Evolutionary conservation across 306 rosid species (phyloP).

Genomic region (Rosa multiflora): DNA sequence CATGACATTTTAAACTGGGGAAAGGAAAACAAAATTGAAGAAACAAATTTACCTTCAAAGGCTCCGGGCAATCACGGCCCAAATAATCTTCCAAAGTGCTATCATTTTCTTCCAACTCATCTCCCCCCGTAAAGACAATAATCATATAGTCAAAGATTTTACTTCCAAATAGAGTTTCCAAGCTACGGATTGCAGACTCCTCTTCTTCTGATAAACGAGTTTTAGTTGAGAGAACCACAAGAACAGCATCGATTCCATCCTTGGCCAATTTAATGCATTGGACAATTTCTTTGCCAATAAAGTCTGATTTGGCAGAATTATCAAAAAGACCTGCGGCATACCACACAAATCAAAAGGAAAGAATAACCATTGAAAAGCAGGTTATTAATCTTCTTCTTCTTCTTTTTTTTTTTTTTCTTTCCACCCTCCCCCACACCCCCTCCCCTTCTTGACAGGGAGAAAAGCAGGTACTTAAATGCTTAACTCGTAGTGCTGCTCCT

Average conservation of each 20-base stretch:
- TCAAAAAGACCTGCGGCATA: constrained; percentile 67
- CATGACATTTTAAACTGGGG: background rate
- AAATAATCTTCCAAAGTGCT: constrained; percentile 67
- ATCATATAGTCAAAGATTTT: constrained; percentile 73
- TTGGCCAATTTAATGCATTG: constrained; percentile 81
- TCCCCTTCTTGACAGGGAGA: too few relatives aligned
- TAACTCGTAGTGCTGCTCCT: background rate
- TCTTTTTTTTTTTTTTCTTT: too few relatives aligned
- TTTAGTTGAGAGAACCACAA: constrained; percentile 69
- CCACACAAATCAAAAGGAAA: background rate
- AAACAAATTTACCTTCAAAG: constrained; percentile 54
- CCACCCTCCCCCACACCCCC: too few relatives aligned
- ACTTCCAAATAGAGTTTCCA: constrained; percentile 71
- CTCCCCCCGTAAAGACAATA: constrained; percentile 85
- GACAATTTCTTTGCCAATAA: constrained; percentile 76
- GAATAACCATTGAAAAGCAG: background rate
- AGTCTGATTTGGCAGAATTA: constrained; percentile 55
- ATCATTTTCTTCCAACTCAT: constrained; percentile 69
- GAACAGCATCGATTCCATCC: constrained; percentile 86
- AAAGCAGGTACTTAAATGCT: background rate
- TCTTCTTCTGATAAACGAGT: constrained; percentile 77
- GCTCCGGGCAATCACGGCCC: constrained; percentile 60
- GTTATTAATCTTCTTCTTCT: too few relatives aligned
- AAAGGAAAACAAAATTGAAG: too few relatives aligned
- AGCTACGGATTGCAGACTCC: constrained; percentile 58